Conservation (phyloP, 306 rosid species). For the Malus sylvestris region DNA sequence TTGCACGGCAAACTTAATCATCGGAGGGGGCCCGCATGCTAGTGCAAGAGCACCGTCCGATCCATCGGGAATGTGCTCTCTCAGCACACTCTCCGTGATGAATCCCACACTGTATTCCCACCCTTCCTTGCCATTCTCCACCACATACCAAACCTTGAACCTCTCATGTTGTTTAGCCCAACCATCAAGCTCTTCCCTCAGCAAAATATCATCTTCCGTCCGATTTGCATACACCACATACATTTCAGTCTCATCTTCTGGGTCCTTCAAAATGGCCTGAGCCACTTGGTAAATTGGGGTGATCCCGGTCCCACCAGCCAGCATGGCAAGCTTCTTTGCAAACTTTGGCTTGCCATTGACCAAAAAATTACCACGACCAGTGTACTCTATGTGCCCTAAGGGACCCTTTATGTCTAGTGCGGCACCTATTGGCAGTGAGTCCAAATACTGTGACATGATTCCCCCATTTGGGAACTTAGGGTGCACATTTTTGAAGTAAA, state of each 20-base stretch:
- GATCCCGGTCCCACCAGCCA: constrained; percentile 89
- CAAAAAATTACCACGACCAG: constrained; percentile 47
- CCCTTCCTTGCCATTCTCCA: constrained; percentile 40
- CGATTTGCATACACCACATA: constrained; percentile 69
- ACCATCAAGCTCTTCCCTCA: constrained; percentile 57
- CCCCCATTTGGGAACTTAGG: constrained; percentile 78
- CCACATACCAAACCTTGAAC: constrained; percentile 77
- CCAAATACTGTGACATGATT: constrained; percentile 60
- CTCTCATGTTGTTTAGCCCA: constrained; percentile 54
- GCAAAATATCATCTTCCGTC: constrained; percentile 64
- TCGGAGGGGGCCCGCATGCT: constrained; percentile 77
- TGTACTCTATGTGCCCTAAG: constrained; percentile 74
- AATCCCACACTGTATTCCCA: constrained; percentile 70
- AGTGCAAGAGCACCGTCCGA: constrained; percentile 51
- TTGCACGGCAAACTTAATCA: constrained; percentile 71
- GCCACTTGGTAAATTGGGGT: constrained; percentile 76
- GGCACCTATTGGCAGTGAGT: constrained; percentile 39
- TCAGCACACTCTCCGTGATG: constrained; percentile 50
- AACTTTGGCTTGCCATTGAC: constrained; percentile 47
- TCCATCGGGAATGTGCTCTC: constrained; percentile 56
- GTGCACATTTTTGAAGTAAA: constrained; percentile 61
- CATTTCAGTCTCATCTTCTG: constrained; percentile 69
- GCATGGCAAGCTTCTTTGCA: constrained; percentile 58
- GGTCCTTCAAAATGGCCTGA: constrained; percentile 65
- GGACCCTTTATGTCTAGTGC: constrained; percentile 72